These are phyloP conservation scores for Mortierella claussenii DNA, from an alignment of 192 early-diverging fungal genomes.

Conservation along the genomic window DNA sequence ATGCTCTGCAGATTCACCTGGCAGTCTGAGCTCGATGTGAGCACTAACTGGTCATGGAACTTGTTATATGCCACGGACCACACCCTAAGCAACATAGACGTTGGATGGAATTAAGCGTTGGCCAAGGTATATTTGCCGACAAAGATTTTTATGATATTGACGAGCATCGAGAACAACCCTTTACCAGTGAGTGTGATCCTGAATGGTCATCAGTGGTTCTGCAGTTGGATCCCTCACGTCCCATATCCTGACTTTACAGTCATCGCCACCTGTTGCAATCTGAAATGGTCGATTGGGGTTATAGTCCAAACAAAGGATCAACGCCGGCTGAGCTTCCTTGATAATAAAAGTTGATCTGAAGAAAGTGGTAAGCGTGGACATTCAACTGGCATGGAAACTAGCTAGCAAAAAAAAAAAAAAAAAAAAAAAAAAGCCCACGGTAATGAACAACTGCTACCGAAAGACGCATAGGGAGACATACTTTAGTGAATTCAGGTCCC, in stretches of 20 bases:
- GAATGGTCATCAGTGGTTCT: slow-evolving; percentile 71
- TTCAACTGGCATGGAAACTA: too few species aligned
- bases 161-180: too few species aligned
- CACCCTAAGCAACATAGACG: slow-evolving; percentile 76
- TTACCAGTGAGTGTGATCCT: slow-evolving; percentile 91
- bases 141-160: too few species aligned
- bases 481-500: slow-evolving; percentile 73
- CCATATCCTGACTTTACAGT: slow-evolving; percentile 90
- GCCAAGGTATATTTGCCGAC: too few species aligned
- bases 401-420: slow-evolving; percentile 14
- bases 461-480: background rate
- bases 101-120: too few species aligned
- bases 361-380: background rate
- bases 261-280: slow-evolving; percentile 88
- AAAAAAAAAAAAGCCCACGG: background rate
- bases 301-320: slow-evolving; percentile 79
- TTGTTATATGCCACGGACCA: slow-evolving; percentile 87
- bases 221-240: slow-evolving; percentile 69
- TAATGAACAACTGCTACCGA: too few species aligned
- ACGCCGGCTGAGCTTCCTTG: slow-evolving; percentile 76
- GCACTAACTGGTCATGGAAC: slow-evolving; percentile 92
- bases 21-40: slow-evolving; percentile 88
- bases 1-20: slow-evolving; percentile 88
- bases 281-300: slow-evolving; percentile 90
- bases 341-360: slow-evolving; percentile 61